Evolutionary conservation across 768 basidiomycete species (phyloP).

Genomic region (Leccinum ochraceum): DNA sequence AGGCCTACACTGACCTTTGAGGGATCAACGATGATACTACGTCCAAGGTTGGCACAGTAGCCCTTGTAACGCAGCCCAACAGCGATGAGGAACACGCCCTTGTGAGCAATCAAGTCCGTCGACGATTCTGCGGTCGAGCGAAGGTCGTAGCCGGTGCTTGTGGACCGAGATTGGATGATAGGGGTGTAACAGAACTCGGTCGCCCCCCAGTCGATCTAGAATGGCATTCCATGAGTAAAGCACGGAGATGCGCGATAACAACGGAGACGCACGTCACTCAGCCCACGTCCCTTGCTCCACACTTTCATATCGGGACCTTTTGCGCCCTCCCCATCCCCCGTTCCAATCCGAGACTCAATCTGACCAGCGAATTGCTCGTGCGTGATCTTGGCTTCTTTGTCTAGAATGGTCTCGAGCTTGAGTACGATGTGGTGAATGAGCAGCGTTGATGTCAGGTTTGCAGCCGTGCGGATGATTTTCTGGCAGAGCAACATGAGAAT

Average conservation of each 20-base stretch:
- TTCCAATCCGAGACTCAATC: conserved; percentile 87
- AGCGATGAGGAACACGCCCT: conserved; percentile 85
- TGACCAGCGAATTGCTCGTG: conserved; percentile 85
- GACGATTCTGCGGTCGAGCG: conserved; percentile 86
- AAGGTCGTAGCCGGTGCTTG: conserved; percentile 83
- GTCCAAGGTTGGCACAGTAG: conserved; percentile 90
- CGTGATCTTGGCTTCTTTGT: conserved; percentile 86
- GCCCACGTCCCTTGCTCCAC: conserved; percentile 77
- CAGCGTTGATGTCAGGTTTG: conserved; percentile 80
- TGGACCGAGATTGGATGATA: conserved; percentile 92
- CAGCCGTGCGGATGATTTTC: conserved; percentile 78
- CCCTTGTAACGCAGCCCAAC: conserved; percentile 91
- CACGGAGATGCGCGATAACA: background rate
- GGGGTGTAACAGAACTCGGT: conserved; percentile 95
- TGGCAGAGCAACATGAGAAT: conserved; percentile 33
- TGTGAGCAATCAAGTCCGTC: conserved; percentile 76
- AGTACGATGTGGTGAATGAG: conserved; percentile 83
- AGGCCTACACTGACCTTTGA: conserved; percentile 54
- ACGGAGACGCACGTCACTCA: conserved; percentile 63
- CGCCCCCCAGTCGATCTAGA: conserved; percentile 83
- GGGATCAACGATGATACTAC: conserved; percentile 95
- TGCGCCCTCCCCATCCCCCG: conserved; percentile 57
- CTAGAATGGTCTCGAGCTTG: conserved; percentile 88
- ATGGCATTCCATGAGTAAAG: conserved; percentile 8
- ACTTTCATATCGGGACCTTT: conserved; percentile 92